Percentiles rank a stretch among this genome's conserved stretches.
Conservation (phyloP, 179 eudicot species). For the Vitellaria paradoxa region DNA sequence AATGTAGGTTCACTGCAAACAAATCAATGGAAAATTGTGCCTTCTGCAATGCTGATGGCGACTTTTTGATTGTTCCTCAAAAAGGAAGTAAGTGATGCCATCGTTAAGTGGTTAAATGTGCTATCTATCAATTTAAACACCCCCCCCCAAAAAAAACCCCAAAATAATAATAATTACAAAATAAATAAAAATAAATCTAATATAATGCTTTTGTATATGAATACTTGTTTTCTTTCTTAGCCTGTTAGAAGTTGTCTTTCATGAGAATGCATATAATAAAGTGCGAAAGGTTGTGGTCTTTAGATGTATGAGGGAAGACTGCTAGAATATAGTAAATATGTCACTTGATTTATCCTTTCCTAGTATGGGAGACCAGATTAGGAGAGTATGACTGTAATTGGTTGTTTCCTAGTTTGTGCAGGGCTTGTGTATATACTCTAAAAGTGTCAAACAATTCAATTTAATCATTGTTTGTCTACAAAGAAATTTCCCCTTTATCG, state of each 20-base stretch:
- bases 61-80: constrained; percentile 94
- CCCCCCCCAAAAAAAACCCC: too few species aligned
- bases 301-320: background rate
- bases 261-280: too few species aligned
- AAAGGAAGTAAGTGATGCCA: constrained; percentile 72
- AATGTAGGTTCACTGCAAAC: constrained; percentile 79
- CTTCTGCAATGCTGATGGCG: constrained; percentile 98
- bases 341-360: too few species aligned
- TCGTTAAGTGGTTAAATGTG: background rate
- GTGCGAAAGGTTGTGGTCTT: background rate
- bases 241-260: background rate
- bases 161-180: too few species aligned
- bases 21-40: constrained; percentile 84
- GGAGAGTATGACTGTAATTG: too few species aligned
- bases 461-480: too few species aligned
- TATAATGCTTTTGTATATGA: background rate
- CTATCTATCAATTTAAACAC: background rate
- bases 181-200: too few species aligned
- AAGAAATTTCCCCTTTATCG: background rate
- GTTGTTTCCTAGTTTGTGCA: too few species aligned
- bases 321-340: too few species aligned
- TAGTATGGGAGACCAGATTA: too few species aligned
- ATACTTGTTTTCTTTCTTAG: background rate
- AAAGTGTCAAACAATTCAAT: too few species aligned
- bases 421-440: too few species aligned